Evolutionary conservation across 306 rosid genomes (phyloP), one percentile per base, ranked within the genome.

Genomic region (Delonix regia): DNA sequence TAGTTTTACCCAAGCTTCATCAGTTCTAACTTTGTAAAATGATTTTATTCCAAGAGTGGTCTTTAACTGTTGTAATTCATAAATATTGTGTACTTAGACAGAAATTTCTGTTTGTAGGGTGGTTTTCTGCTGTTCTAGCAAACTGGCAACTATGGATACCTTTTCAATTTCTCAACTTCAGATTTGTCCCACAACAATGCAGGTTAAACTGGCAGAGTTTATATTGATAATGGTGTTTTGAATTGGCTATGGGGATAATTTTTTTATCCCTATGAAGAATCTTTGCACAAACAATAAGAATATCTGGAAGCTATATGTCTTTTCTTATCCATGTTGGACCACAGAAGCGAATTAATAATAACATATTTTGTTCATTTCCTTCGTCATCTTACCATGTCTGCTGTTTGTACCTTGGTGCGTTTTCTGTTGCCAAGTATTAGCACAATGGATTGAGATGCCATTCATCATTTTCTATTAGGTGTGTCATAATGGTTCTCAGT

Each of bases 61-160:
- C 19, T 78, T 67, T 14, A 9, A 3, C 76, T 74, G 44, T 28
- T 66, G 51, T 84, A 60, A 9, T 0, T 25, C 65, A 25, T 34
- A 59, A 73, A 18, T 60, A 74, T 7, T 72, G n/a, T 53, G 36
- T 82, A 74, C 80, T 77, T 42, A 74, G 69, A 42, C 48, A 4
- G 51, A 53, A 63, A 34, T 47, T 67, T 69, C 73, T 51, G 67
- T 82, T 81, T 70, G 75, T 30, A 94, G 97, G 90, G 84, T 94
- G 97, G 98, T 86, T 92, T 86, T 87, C 96, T 69, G 82, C 91
- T 77, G 91, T 92, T 73, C 28, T 92, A 75, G 98, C 90, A 51
- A 94, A 94, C 83, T 94, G 98, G 98, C 86, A 90, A 73, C 87
- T 94, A 44, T 94, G 98, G 98, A 90, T 92, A 82, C 98, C 96